Percentiles rank a stretch among this genome's conserved stretches.
These are phyloP conservation scores for Entophlyctis luteolus DNA, from an alignment of 192 early-diverging fungal species.

Conservation along the genomic window DNA sequence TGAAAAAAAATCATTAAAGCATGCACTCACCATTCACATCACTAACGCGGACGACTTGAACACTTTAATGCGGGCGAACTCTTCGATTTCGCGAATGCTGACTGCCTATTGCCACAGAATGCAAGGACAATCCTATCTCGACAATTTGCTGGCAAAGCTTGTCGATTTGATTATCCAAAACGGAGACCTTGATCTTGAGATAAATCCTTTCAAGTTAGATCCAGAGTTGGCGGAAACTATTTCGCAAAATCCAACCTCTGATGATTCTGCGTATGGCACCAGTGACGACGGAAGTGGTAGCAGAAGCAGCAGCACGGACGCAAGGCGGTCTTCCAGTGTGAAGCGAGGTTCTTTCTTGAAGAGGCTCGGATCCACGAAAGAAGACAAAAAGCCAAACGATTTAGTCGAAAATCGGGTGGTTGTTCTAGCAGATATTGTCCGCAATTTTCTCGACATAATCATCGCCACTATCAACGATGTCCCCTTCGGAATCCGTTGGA, in stretches of 20 bases:
- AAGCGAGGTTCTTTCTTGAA: too few species aligned
- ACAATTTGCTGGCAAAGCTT: slow-evolving; percentile 71
- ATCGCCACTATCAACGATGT: slow-evolving; percentile 75
- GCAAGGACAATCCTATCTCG: slow-evolving; percentile 89
- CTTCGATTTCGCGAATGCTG: slow-evolving; percentile 96
- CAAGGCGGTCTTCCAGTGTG: too few species aligned
- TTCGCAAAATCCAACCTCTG: background rate
- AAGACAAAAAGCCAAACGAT: background rate
- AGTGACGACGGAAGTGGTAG: background rate
- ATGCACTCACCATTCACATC: slow-evolving; percentile 88
- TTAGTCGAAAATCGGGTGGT: background rate
- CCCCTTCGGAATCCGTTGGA: slow-evolving; percentile 96
- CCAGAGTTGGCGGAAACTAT: background rate
- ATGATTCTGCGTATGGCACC: background rate
- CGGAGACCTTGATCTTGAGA: slow-evolving; percentile 83
- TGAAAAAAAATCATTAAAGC: slow-evolving; percentile 34
- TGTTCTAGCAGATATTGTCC: slow-evolving; percentile 53
- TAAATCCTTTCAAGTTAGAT: slow-evolving; percentile 84
- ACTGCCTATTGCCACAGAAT: slow-evolving; percentile 90
- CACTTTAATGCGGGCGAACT: slow-evolving; percentile 87
- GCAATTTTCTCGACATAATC: slow-evolving; percentile 81
- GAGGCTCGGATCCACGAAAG: background rate
- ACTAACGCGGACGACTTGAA: slow-evolving; percentile 86
- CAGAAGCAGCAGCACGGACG: background rate
- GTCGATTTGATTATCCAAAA: slow-evolving; percentile 78